Evolutionary conservation across 1,139 yeast species (phyloP), one percentile per base, ranked within the genome.

Genomic region (Blastobotrys arbuscula): DNA sequence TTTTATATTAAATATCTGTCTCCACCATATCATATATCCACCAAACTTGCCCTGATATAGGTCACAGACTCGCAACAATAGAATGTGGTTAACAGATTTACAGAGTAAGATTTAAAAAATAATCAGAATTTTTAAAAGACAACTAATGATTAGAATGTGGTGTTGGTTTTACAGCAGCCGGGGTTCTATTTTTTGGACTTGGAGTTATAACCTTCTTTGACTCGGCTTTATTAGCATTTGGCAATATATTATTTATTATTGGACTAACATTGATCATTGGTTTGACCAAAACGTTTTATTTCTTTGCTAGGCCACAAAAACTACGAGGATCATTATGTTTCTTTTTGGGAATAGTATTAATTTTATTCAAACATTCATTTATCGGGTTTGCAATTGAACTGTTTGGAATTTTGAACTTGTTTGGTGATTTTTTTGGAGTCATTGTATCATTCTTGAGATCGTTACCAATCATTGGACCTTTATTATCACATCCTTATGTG

Each of bases 391-490:
- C 83, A 9, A 71, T 92, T 50, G 98, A 92, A 66, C 78, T 85
- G 49, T 72, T 90, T 56, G 98, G 98, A 18, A 88, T 92, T 36
- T 70, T 90, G 56, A 90, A 90, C 6, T 73, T 92, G 46, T 92
- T 92, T 69, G 97, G 95, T 33, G 96, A 88, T 66, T 87, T 88
- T 65, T 84, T 88, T 61, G 92, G 96, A 13, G 87, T 95, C 20
- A 82, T 92, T 50, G 78, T 92, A n/a, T 86, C 87, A 58, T 90
- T 92, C 62, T 74, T 92, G 60, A 76, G 97, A 63, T 84, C 95
- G 2, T 70, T 92, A 61, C 98, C 98, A 2, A 66, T 86, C 50
- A 81, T 92, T 53, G 98, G 98, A 0, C 94, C 95, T 39, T 55
- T 89, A 7, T 76, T 92, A 54, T 82, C 92, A 43, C 81, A 84